These are phyloP conservation scores for Elaeagnus macrophylla DNA, from an alignment of 306 rosid species.

Conservation along the genomic window DNA sequence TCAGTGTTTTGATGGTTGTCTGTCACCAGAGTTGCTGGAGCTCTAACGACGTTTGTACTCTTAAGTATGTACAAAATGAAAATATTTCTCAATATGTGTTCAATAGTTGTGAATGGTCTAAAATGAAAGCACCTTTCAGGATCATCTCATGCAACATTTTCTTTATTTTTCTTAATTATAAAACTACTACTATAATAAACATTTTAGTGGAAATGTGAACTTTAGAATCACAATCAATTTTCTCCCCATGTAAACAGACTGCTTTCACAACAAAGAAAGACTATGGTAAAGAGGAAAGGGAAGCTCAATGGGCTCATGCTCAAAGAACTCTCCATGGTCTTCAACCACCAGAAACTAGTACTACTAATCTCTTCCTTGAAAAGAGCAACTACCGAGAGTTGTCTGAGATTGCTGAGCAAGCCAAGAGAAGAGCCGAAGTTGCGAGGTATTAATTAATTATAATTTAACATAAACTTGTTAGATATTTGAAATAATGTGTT, in stretches of 20 bases:
- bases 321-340: constrained; percentile 96
- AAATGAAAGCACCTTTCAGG: no score
- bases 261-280: constrained; percentile 99
- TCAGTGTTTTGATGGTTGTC: no score
- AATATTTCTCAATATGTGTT: no score
- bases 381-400: constrained; percentile 89
- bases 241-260: constrained; percentile 51
- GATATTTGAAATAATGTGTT: background rate
- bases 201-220: no score
- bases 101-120: no score
- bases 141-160: no score
- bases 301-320: constrained; percentile 99
- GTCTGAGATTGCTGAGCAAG: constrained; percentile 96
- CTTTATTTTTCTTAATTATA: no score
- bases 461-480: background rate
- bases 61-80: no score
- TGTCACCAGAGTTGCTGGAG: no score
- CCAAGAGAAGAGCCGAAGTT: constrained; percentile 95
- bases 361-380: constrained; percentile 43
- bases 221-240: no score
- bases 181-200: no score
- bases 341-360: constrained; percentile 61
- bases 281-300: constrained; percentile 87
- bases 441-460: constrained; percentile 49
- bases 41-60: no score